Base-by-base conservation (phyloP, 2,329 filamentous ascomycete genomes). In the Camillea tinctor region DNA sequence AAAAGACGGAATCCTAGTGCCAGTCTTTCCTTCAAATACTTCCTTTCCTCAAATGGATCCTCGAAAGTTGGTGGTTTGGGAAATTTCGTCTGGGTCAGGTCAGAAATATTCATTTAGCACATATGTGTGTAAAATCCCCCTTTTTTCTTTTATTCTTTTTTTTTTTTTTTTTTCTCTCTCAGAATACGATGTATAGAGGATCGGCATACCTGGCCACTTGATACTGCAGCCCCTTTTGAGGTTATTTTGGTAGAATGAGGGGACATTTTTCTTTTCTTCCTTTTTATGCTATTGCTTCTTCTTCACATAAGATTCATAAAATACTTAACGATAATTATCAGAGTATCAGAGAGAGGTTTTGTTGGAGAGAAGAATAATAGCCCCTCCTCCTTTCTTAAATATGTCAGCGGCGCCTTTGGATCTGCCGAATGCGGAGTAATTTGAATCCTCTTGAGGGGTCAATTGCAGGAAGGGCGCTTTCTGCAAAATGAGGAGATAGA, bases 1-100 rank as follows among this genome's bases (percentile, higher is more conserved):
- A 86, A 86, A 56, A 86, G 81, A 22, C 83, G 80, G 71, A 86
- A 86, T 1, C 81, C 84, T 19, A 82, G 76, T 1, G 81, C 81
- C 5, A 86, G 75, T 22, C 82, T 77, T 23, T 80, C 79, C 67
- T 85, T 86, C 44, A 85, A 74, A 62, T 83, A 82, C 55, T 81
- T 76, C 22, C 82, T 77, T 63, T 84, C 79, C 50, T 81, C 69
- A 11, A 63, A 56, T 2, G 68, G 68, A 56, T 70, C 62, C 40
- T 68, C 61, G 54, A 71, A 71, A 21, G 6, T 67, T 4, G 68
- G 67, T 15, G 64, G 62, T 26, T 57, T 55, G 8, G 68, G 67
- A 19, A 65, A 56, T 58, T 40, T 20, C 5, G 21, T 55, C 54
- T 67, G 26, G 17, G 26, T 30, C 13, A 44, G 13, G 11, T 4